Percentiles rank a stretch among this genome's conserved stretches.
These are phyloP conservation scores for Pinus taeda DNA, from an alignment of 75 land plant species.

Conservation along the genomic window DNA sequence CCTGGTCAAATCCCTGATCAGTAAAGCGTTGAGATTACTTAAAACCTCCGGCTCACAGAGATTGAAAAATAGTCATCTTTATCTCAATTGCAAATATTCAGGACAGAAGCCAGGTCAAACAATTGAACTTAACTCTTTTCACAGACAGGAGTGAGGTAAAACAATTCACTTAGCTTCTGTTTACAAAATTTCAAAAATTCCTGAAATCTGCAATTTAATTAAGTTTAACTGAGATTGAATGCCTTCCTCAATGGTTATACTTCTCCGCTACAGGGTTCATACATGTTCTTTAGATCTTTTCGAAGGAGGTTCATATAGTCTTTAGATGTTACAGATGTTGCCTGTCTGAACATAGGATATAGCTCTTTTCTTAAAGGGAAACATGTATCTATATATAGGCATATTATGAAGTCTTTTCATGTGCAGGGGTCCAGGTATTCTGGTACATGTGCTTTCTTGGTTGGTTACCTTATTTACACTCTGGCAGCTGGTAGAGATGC, in stretches of 20 bases:
- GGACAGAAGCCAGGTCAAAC: no score
- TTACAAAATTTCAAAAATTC: no score
- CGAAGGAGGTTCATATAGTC: not conserved
- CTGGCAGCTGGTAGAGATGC: conserved; percentile 12
- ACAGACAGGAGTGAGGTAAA: no score
- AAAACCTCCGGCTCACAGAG: no score
- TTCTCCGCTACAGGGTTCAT: no score
- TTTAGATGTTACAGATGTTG: not conserved
- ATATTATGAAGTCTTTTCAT: not conserved
- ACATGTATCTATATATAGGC: not conserved
- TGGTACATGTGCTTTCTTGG: conserved; percentile 5
- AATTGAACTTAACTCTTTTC: no score
- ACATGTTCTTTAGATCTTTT: not conserved
- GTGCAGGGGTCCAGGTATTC: conserved; percentile 11
- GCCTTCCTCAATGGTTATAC: no score
- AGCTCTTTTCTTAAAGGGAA: not conserved
- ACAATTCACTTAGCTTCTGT: no score
- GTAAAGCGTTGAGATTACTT: not conserved
- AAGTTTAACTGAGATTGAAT: no score
- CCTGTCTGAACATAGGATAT: not conserved
- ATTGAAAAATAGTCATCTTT: no score
- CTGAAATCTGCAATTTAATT: no score
- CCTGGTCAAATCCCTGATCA: not conserved
- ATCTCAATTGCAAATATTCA: no score
- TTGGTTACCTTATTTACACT: conserved; percentile 8